These are phyloP conservation scores for Babesia caballi DNA, from an alignment of 169 alveolate species.

Conservation along the genomic window DNA sequence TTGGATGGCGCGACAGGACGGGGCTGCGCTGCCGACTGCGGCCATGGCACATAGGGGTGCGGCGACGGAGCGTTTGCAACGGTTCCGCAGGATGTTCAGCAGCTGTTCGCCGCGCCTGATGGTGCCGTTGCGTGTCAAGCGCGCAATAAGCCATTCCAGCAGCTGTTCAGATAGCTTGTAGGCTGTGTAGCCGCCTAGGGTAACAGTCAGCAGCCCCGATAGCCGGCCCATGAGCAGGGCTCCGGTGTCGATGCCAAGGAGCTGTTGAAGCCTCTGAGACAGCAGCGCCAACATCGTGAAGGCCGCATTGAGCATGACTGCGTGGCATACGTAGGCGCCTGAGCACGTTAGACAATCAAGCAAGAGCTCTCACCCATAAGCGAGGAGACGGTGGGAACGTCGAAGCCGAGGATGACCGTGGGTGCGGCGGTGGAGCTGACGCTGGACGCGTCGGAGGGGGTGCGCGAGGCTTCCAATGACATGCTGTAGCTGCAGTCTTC, in stretches of 20 bases:
- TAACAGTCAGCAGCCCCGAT: constrained; percentile 51
- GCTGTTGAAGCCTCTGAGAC: constrained; percentile 44
- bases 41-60: constrained; percentile 5
- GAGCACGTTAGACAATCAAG: not conserved
- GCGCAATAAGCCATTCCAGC: no score
- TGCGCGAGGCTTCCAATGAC: not conserved
- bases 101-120: constrained; percentile 1
- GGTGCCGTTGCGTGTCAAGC: no score
- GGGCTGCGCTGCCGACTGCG: not conserved
- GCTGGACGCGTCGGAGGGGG: not conserved
- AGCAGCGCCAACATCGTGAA: constrained; percentile 29
- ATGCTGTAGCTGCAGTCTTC: not conserved
- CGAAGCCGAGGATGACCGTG: not conserved
- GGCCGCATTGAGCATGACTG: constrained; percentile 25
- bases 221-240: constrained; percentile 40
- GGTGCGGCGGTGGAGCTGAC: not conserved
- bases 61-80: constrained; percentile 1
- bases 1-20: not conserved
- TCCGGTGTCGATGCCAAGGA: constrained; percentile 37
- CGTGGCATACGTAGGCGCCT: constrained; percentile 52
- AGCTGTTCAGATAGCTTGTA: constrained; percentile 38
- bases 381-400: not conserved
- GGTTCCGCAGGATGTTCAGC: not conserved
- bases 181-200: constrained; percentile 45
- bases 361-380: not conserved